A percentile compares a stretch with the other conserved stretches of the same genome.
These are phyloP conservation scores for Leishmania mexicana DNA, from an alignment of 208 protist species.

Conservation along the genomic window DNA sequence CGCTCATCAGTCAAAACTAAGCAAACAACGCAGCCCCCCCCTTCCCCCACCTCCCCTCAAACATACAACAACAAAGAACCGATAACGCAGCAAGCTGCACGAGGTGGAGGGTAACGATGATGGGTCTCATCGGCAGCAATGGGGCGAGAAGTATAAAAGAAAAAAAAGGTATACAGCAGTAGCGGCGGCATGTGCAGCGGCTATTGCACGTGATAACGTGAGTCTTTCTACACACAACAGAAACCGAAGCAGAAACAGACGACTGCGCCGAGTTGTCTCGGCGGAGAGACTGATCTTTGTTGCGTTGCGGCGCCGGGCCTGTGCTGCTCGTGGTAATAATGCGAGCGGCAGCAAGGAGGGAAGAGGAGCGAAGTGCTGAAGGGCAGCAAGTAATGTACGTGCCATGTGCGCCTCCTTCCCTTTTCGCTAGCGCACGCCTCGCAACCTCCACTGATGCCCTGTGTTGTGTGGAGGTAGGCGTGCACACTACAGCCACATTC, in stretches of 20 bases:
- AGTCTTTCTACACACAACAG: not conserved
- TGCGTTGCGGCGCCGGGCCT: not conserved
- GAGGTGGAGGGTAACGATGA: not conserved
- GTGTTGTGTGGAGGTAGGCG: not conserved
- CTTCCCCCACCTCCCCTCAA: too few relatives aligned
- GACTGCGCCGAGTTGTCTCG: not conserved
- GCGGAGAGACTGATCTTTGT: not conserved
- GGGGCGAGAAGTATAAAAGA: not conserved
- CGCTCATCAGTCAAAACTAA: not conserved
- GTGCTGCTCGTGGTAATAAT: not conserved
- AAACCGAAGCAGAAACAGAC: not conserved
- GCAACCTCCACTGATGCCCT: not conserved
- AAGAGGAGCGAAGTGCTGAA: too few relatives aligned
- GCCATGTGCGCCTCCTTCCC: not conserved
- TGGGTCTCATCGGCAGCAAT: not conserved
- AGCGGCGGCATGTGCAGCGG: not conserved
- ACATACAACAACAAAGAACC: not conserved
- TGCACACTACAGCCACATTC: not conserved
- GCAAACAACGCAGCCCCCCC: not conserved
- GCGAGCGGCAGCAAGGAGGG: not conserved
- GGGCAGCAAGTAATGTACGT: not conserved
- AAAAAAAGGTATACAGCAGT: not conserved
- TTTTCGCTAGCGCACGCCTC: not conserved
- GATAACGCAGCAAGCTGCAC: not conserved
- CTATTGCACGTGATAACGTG: not conserved